A percentile compares a stretch with the other conserved stretches of the same genome.
Evolutionary conservation across 306 rosid species (phyloP).

Genomic region (Acacia crassicarpa): DNA sequence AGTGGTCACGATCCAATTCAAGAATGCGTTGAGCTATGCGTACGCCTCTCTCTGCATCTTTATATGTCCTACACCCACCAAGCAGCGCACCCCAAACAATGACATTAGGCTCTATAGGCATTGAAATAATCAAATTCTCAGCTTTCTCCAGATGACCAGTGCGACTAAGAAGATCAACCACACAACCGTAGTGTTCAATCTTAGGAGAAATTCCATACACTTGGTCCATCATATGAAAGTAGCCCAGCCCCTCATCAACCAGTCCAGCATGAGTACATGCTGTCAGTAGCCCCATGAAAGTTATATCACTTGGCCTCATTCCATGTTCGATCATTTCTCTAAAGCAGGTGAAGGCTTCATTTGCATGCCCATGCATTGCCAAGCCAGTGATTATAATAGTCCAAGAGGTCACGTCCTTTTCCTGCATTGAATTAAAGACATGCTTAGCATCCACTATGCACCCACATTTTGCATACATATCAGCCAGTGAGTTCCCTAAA

Average conservation of each 20-base stretch:
- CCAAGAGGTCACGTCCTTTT: conserved; percentile 15
- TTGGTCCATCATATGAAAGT: conserved; percentile 18
- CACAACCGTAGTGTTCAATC: conserved; percentile 12
- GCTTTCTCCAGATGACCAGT: conserved; percentile 18
- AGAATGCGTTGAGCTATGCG: conserved; percentile 12
- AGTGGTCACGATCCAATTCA: conserved; percentile 18
- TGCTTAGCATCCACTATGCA: conserved; percentile 3
- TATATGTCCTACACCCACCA: conserved; percentile 20
- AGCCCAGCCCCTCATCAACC: conserved; percentile 14
- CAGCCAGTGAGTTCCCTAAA: conserved; percentile 17
- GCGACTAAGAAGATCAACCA: conserved; percentile 12
- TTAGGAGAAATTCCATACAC: conserved; percentile 16
- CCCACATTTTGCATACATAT: conserved; percentile 29
- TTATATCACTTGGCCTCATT: conserved; percentile 12
- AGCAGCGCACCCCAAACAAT: conserved; percentile 21
- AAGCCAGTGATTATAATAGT: conserved; percentile 10
- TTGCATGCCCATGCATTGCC: conserved; percentile 21
- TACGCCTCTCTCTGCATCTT: background rate
- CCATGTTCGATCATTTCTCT: conserved; percentile 23
- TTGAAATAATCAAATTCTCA: conserved; percentile 11
- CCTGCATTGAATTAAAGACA: conserved; percentile 20
- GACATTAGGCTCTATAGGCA: conserved; percentile 15
- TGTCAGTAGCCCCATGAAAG: conserved; percentile 18
- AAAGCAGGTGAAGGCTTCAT: conserved; percentile 21
- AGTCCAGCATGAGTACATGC: conserved; percentile 20